Evolutionary conservation across 1,284 basidiomycete species (phyloP), one percentile per base, ranked within the genome.

Genomic region (Sanguinoderma infundibulare): DNA sequence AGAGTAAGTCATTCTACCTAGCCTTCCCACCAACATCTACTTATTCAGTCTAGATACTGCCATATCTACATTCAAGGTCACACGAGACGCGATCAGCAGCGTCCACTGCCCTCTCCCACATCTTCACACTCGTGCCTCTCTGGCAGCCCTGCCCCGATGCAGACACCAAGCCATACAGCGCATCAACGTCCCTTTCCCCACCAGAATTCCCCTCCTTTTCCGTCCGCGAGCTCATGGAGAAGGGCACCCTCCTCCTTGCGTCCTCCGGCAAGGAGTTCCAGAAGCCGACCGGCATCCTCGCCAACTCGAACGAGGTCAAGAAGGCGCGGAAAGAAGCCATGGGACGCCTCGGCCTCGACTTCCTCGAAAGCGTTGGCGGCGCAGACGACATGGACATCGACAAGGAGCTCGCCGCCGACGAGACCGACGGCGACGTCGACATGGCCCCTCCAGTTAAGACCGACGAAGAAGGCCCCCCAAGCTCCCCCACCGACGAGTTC

Each of bases 191-290:
- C 26, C 69, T 79, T 15, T 69, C 78, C 7, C 68, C 78, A 1
- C 84, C 90, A 1, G 84, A 87, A 1, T 91, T 91, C 70, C 85
- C 91, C 28, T 77, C 79, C 65, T 91, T 93, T 70, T 93, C 91
- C 14, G 86, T 96, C 2, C 81, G 84, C 59, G 87, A 91, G 57
- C 82, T 96, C 30, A 84, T 96, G 65, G 77, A 85, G 32, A 89
- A 88, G 57, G 91, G 91, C 28, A 90, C 87, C 40, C 84, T 92
- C 15, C 83, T 96, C 0, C 81, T 96, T 1, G 90, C 94, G 0
- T 96, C 94, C 0, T 94, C 93, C 0, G 94, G 95, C 2, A 94
- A 92, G 68, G 94, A 96, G 74, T 96, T 94, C 68, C 73, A 79
- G 22, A 91, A 87, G 68, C 90, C 89, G 1, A 74, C 83, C 4